These are phyloP conservation scores for Trichoderma sp. DNA, from an alignment of 2,329 filamentous ascomycete genomes.

Conservation along the genomic window DNA sequence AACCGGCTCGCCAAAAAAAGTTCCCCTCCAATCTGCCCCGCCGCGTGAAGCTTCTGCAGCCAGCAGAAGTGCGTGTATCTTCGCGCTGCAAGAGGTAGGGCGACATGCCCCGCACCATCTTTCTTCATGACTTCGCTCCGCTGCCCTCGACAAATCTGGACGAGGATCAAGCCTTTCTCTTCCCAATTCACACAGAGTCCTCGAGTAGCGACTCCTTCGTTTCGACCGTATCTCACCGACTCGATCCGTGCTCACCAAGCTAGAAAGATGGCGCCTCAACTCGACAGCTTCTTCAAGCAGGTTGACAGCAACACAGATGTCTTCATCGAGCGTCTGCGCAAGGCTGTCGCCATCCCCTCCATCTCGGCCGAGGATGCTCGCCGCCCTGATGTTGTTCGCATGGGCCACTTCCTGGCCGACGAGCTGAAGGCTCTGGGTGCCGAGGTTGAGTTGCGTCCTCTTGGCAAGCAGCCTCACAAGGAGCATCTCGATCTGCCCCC, in stretches of 20 bases:
- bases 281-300: constrained; percentile 91
- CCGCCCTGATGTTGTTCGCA: constrained; percentile 89
- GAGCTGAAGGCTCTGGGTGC: constrained; percentile 85
- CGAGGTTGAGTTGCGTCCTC: constrained; percentile 77
- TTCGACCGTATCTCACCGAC: constrained; percentile 51
- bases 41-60: constrained; percentile 19
- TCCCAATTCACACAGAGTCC: constrained; percentile 21
- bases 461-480: constrained; percentile 90
- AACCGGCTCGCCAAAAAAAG: constrained; percentile 26
- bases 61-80: constrained; percentile 8
- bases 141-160: constrained; percentile 25
- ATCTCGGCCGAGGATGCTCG: constrained; percentile 88
- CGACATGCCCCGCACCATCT: constrained; percentile 48
- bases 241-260: constrained; percentile 58
- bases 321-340: constrained; percentile 86
- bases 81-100: constrained; percentile 26
- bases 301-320: constrained; percentile 74
- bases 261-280: constrained; percentile 81
- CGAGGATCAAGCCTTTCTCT: constrained; percentile 25
- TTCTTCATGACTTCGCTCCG: constrained; percentile 34
- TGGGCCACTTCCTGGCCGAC: constrained; percentile 85
- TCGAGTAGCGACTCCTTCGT: neutral
- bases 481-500: constrained; percentile 90
- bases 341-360: constrained; percentile 94
- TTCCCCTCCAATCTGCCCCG: constrained; percentile 17